phyloP scores from a whole-genome alignment of 1,139 yeast species.

The Kodamaea suecica region DNA sequence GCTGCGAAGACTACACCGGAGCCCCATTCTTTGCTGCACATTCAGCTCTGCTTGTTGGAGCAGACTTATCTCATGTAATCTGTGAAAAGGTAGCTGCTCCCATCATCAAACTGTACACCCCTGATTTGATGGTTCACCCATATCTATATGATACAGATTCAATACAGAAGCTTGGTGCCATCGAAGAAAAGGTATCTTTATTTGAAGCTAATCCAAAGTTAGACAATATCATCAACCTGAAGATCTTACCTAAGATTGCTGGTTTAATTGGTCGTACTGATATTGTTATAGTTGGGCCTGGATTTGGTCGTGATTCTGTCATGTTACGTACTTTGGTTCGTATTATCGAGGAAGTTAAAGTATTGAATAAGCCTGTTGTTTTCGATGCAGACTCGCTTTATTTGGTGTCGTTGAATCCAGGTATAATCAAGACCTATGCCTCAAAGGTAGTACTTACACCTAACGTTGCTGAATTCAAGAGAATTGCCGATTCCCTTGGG shows the following conservation, averaged over 20 bases:
- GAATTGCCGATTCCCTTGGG: slow-evolving; percentile 53
- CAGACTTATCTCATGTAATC: slow-evolving; percentile 83
- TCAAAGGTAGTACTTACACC: slow-evolving; percentile 73
- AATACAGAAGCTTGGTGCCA: slow-evolving; percentile 15
- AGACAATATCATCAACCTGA: slow-evolving; percentile 34
- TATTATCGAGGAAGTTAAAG: slow-evolving; percentile 56
- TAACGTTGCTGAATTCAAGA: slow-evolving; percentile 76
- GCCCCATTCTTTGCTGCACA: slow-evolving; percentile 92
- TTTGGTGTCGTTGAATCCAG: slow-evolving; percentile 56
- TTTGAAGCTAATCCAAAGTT: slow-evolving; percentile 13
- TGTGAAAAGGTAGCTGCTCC: slow-evolving; percentile 79
- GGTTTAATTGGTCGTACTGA: slow-evolving; percentile 64
- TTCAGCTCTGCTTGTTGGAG: slow-evolving; percentile 81
- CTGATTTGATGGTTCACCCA: slow-evolving; percentile 96
- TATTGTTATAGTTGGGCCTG: slow-evolving; percentile 88
- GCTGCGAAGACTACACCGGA: slow-evolving; percentile 93
- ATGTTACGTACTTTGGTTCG: slow-evolving; percentile 61
- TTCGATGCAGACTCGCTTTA: slow-evolving; percentile 88
- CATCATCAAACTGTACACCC: slow-evolving; percentile 82
- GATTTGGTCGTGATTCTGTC: slow-evolving; percentile 76
- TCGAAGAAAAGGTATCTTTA: slow-evolving; percentile 17
- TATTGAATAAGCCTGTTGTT: slow-evolving; percentile 59
- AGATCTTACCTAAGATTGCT: slow-evolving; percentile 54
- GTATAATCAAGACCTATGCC: slow-evolving; percentile 45
- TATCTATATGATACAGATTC: slow-evolving; percentile 46